These are phyloP conservation scores for Jackrogersella minutella DNA, from an alignment of 495 filamentous ascomycete genomes.

Conservation along the genomic window DNA sequence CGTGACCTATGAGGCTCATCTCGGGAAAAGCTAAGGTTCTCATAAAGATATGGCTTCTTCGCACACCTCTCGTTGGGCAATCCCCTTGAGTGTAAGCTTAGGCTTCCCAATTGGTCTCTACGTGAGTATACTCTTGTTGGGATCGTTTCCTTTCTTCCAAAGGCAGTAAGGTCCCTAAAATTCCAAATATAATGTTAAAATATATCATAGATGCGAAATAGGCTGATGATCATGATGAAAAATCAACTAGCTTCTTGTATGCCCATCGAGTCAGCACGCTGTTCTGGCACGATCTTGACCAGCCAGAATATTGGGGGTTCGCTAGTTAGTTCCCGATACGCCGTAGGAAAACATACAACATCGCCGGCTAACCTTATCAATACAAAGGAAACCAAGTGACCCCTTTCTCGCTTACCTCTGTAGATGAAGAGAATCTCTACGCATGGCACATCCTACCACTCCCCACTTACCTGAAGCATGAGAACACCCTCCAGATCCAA, in stretches of 20 bases:
- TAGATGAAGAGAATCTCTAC: conserved; percentile 66
- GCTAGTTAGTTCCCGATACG: conserved; percentile 63
- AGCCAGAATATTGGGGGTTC: conserved; percentile 82
- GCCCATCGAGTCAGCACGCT: conserved; percentile 74
- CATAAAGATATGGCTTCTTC: conserved; percentile 28
- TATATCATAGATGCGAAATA: conserved; percentile 14
- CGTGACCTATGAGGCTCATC: too few relatives aligned
- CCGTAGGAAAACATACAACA: neutral
- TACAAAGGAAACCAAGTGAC: conserved; percentile 69
- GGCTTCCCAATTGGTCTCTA: conserved; percentile 53
- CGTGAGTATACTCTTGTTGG: conserved; percentile 55
- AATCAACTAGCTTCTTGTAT: conserved; percentile 70
- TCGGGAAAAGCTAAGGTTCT: too few relatives aligned
- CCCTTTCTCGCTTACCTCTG: conserved; percentile 67
- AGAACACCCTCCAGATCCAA: conserved; percentile 59
- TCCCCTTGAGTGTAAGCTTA: conserved; percentile 42
- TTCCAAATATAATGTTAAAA: neutral
- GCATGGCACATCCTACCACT: conserved; percentile 78
- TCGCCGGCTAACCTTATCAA: neutral
- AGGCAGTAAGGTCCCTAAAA: conserved; percentile 59
- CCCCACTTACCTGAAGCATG: conserved; percentile 66
- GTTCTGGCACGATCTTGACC: conserved; percentile 73
- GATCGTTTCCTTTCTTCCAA: conserved; percentile 62
- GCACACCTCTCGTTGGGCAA: conserved; percentile 33
- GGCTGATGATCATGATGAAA: neutral